These are phyloP conservation scores for Mrakia gelida DNA, from an alignment of 768 basidiomycete genomes.

Conservation along the genomic window DNA sequence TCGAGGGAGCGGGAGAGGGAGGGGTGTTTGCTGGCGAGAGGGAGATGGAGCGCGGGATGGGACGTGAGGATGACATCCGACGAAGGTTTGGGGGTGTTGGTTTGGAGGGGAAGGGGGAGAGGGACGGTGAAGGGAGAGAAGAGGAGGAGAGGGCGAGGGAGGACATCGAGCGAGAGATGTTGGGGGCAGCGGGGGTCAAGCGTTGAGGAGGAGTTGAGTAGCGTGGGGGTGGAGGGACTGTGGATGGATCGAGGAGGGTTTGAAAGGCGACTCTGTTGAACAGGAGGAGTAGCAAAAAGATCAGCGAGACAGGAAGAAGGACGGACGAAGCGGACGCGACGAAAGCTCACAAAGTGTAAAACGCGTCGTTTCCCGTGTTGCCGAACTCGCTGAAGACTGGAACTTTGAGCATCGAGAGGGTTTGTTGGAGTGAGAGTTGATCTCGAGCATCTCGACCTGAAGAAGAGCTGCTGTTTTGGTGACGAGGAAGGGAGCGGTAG, in stretches of 20 bases:
- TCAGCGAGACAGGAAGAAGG: not conserved
- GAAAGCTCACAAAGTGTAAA: not conserved
- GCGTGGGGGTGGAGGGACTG: not conserved
- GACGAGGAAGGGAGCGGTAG: not conserved
- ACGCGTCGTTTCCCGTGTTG: not conserved
- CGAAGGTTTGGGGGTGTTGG: not conserved
- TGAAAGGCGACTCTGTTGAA: not conserved
- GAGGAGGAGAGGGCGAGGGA: not conserved
- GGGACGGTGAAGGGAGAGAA: not conserved
- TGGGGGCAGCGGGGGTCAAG: not conserved
- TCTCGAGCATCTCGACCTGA: not conserved
- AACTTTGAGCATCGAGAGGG: not conserved
- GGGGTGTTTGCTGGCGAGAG: not conserved
- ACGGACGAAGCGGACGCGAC: not conserved
- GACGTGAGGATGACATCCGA: not conserved
- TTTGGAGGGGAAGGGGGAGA: not conserved
- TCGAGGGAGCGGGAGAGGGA: not conserved
- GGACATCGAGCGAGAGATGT: not conserved
- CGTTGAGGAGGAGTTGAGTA: not conserved
- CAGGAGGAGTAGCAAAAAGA: not conserved
- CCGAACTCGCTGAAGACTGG: not conserved
- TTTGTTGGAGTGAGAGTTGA: not conserved
- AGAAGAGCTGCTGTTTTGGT: not conserved
- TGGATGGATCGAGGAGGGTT: not conserved
- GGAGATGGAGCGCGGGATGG: not conserved